Evolutionary conservation across 129 eudicot genomes (phyloP), one percentile per base, ranked within the genome.

Genomic region (Ambrosia artemisiifolia): DNA sequence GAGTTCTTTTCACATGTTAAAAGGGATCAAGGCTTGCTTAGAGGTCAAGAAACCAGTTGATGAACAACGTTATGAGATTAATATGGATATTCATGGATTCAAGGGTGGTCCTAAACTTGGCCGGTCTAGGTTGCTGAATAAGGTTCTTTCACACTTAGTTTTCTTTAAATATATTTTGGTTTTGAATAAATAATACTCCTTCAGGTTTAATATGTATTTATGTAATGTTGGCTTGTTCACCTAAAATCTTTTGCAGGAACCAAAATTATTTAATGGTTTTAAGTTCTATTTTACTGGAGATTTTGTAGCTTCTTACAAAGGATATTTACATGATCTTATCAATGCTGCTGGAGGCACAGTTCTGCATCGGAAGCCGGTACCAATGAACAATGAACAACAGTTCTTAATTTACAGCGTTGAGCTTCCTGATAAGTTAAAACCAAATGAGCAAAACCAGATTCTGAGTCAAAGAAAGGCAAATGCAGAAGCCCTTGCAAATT

Each of bases 21-120:
- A 78, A 95, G 99, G 97, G 97, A 79, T 88, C 49, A 87, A 84
- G 77, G 97, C 96, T 78, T 90, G 99, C 95, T 59, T 84, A 77
- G 83, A 86, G 42, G 87, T 85, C 71, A 84, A 36, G 83, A 85
- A 82, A 78, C 75, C 84, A 47, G 95, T 91, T 61, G 90, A 85
- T 72, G 99, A 91, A 80, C 80, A 84, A 65, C 80, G 40, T 38
- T 91, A 90, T 60, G 99, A 95, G 78, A 83, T 95, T 33, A 65
- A 71, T 36, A 40, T 83, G 3, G 99, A 95, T 69, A 83, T 85
- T 79, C 91, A 95, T 69, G 99, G 97, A 80, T 75, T 91, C 70
- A 75, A 75, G 79, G 86, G 83, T 69, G 99, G 97, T 34, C 99
- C 99, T 72, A 79, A 74, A 67, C 91, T 83, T 8, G 99, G 99